Conservation (phyloP, 371 early-diverging fungal species). For the Mortierella polycephala region DNA sequence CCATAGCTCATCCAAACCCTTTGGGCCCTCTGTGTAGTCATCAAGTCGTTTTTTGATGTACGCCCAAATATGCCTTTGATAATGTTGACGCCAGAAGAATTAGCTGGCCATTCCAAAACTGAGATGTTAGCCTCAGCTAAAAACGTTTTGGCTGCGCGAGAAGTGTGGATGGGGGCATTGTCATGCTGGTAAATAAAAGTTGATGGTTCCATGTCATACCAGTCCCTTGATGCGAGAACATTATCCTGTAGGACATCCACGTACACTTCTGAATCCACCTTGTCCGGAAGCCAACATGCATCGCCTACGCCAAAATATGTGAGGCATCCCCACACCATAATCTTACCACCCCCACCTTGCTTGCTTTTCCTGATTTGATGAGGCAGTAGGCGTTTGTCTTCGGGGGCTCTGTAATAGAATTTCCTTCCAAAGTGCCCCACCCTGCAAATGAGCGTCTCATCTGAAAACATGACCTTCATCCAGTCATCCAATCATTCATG, state of each 20-base stretch:
- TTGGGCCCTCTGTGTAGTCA: too few relatives aligned
- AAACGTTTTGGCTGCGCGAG: constrained; percentile 6
- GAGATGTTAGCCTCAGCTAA: constrained; percentile 9
- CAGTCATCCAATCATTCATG: constrained; percentile 3
- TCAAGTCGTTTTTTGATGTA: too few relatives aligned
- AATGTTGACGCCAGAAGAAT: constrained; percentile 13
- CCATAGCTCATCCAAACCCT: constrained; percentile 1
- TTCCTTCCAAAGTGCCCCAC: constrained; percentile 4
- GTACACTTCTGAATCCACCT: constrained; percentile 32
- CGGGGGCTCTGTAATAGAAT: background rate
- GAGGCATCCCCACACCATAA: constrained; percentile 36
- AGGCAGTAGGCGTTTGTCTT: background rate
- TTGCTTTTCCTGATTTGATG: constrained; percentile 1
- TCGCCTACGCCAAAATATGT: constrained; percentile 18
- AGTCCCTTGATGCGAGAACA: constrained; percentile 3
- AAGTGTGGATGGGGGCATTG: constrained; percentile 43
- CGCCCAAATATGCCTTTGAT: constrained; percentile 32
- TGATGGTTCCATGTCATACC: constrained; percentile 5
- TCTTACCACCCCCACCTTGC: constrained; percentile 21
- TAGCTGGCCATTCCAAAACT: constrained; percentile 6
- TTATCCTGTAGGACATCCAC: constrained; percentile 21
- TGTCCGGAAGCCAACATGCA: constrained; percentile 16
- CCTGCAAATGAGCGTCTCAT: background rate
- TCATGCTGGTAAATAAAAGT: constrained; percentile 45
- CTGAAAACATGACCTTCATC: constrained; percentile 5